Evolutionary conservation across 2,329 filamentous ascomycete genomes (phyloP), one percentile per base, ranked within the genome.

Genomic region (Aureobasidium leucospermi): DNA sequence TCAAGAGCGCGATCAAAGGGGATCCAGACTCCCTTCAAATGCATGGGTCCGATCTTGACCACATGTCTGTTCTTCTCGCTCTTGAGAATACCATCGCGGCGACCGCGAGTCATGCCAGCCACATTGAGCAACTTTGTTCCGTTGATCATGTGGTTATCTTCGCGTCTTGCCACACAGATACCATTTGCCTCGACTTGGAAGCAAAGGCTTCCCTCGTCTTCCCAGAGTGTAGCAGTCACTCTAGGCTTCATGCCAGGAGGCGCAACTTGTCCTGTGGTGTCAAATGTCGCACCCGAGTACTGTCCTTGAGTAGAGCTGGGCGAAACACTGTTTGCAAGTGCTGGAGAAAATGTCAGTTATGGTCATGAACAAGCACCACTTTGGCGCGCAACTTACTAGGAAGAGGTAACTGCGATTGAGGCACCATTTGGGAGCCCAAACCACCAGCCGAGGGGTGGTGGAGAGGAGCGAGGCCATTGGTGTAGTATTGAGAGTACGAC

Each of bases 121-220:
- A 99, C 94, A 66, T 99, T 99, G 60, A 97, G 78, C 60, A 99
- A 79, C 74, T 97, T 99, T 1, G 94, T 99, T 16, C 94, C 94
- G 69, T 97, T 99, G 74, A 99, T 96, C 90, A 99, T 96, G 76
- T 96, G 90, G 75, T 96, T 97, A 68, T 96, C 93, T 83, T 97
- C 93, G 71, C 94, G 83, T 65, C 94, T 85, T 57, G 93, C 93
- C 60, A 97, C 94, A 72, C 94, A 99, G 57, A 99, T 93, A 49
- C 93, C 93, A 66, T 94, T 88, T 3, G 94, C 93, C 74, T 97
- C 94, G 1, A 97, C 94, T 72, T 97, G 94, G 71, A 97, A 99
- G 76, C 94, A 99, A 32, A 97, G 79, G 70, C 91, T 97, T 36
- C 94, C 94, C 71, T 99, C 94, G 66, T 99, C 94, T 78, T 97